Conservation (phyloP, 805 yeast genomes). For the Wickerhamiella spandovensis region DNA sequence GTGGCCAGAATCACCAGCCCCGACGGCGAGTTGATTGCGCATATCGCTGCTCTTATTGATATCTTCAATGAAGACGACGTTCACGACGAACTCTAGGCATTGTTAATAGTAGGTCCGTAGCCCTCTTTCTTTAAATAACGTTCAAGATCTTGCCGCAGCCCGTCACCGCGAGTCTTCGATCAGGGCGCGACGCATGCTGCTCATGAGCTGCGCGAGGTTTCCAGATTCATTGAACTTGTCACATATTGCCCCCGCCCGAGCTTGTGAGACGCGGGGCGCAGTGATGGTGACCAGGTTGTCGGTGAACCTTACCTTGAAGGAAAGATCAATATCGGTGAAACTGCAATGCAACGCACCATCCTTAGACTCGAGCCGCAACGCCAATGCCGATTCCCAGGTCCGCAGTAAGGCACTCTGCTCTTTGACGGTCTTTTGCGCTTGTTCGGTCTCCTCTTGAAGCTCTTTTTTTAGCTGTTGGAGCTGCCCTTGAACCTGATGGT, state of each 20-base stretch:
- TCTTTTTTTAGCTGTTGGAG: not conserved
- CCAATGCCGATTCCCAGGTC: not conserved
- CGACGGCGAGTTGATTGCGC: slow-evolving; percentile 11
- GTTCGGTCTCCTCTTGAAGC: not conserved
- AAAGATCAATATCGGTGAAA: not conserved
- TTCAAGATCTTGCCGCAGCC: too few species aligned
- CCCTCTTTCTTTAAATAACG: too few species aligned
- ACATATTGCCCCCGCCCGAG: not conserved
- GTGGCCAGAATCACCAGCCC: slow-evolving; percentile 18
- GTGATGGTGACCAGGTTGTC: not conserved
- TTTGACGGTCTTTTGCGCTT: not conserved
- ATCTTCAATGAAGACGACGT: not conserved
- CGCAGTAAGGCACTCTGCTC: not conserved
- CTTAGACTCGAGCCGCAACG: not conserved
- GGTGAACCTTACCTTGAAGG: not conserved
- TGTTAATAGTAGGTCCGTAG: not conserved
- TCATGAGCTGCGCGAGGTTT: not conserved
- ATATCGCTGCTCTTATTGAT: slow-evolving; percentile 17
- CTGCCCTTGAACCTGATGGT: not conserved
- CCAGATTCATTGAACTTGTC: not conserved
- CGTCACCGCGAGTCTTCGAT: not conserved
- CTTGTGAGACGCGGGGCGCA: not conserved
- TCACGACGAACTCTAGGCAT: slow-evolving; percentile 7
- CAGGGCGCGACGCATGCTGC: not conserved
- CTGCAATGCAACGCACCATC: not conserved